Evolutionary conservation across 2,329 filamentous ascomycete species (phyloP).

Genomic region (Fusarium subglutinans): DNA sequence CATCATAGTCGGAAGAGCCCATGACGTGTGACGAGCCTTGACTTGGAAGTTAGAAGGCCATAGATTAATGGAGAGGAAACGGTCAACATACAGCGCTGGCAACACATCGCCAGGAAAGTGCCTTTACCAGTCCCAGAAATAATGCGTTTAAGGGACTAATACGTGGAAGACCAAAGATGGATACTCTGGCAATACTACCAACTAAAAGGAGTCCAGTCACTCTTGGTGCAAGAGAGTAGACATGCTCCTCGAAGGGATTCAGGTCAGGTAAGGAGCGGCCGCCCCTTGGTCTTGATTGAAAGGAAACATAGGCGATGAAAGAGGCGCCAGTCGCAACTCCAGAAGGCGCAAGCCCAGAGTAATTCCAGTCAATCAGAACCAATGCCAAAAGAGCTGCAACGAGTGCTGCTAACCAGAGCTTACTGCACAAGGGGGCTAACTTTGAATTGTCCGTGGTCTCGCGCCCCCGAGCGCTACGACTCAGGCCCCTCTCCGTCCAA

Average conservation of each 20-base stretch:
- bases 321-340: neutral
- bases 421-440: neutral
- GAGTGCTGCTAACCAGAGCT: neutral
- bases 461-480: neutral
- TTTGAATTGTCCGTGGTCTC: neutral
- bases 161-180: neutral
- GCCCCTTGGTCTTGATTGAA: neutral
- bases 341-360: neutral
- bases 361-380: neutral
- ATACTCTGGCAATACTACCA: neutral
- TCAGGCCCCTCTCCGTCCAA: neutral
- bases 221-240: neutral
- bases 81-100: neutral
- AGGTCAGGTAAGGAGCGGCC: neutral
- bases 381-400: neutral
- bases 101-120: neutral
- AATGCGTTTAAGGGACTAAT: neutral
- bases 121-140: neutral
- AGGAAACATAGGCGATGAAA: neutral
- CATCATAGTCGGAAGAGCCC: neutral
- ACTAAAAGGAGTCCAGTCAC: neutral
- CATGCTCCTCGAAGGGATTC: neutral
- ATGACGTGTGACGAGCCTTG: neutral
- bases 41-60: neutral
- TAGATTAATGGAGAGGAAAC: fast-evolving